Evolutionary conservation across 495 filamentous ascomycete genomes (phyloP).

Genomic region (Aspergillus incahuasiensis): DNA sequence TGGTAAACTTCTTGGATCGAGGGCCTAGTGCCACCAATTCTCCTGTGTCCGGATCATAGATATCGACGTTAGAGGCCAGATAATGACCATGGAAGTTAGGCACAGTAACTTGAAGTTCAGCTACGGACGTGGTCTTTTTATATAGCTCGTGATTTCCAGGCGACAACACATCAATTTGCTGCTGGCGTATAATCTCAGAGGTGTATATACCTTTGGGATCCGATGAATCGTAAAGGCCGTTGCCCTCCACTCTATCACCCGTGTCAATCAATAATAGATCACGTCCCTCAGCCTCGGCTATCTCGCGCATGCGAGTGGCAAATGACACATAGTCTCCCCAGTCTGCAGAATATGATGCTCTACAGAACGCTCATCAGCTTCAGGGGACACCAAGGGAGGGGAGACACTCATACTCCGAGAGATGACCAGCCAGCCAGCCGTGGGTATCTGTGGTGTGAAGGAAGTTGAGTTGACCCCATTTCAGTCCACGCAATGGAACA

Average conservation of each 20-base stretch:
- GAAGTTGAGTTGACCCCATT: slow-evolving; percentile 92
- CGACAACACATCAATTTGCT: slow-evolving; percentile 78
- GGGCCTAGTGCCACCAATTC: slow-evolving; percentile 71
- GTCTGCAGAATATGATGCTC: slow-evolving; percentile 85
- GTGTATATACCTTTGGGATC: slow-evolving; percentile 82
- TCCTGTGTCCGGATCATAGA: slow-evolving; percentile 64
- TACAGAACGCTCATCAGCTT: slow-evolving; percentile 25
- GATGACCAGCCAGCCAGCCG: slow-evolving; percentile 91
- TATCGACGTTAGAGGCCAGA: slow-evolving; percentile 88
- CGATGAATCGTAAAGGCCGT: slow-evolving; percentile 92
- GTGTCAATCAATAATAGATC: slow-evolving; percentile 91
- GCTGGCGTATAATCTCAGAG: slow-evolving; percentile 76
- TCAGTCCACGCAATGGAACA: slow-evolving; percentile 74
- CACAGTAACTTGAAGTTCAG: slow-evolving; percentile 73
- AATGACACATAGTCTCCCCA: slow-evolving; percentile 99
- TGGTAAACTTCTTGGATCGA: slow-evolving; percentile 81
- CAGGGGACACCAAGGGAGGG: not conserved
- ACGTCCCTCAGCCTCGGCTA: slow-evolving; percentile 68
- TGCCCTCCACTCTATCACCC: slow-evolving; percentile 91
- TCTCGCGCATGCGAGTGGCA: slow-evolving; percentile 69
- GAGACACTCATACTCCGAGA: slow-evolving; percentile 64
- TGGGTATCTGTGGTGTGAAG: slow-evolving; percentile 92
- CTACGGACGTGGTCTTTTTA: slow-evolving; percentile 65
- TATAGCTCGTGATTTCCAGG: slow-evolving; percentile 97
- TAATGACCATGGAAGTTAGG: slow-evolving; percentile 74